Evolutionary conservation across 2,329 filamentous ascomycete species (phyloP).

Genomic region (Colletotrichum destructivum): DNA sequence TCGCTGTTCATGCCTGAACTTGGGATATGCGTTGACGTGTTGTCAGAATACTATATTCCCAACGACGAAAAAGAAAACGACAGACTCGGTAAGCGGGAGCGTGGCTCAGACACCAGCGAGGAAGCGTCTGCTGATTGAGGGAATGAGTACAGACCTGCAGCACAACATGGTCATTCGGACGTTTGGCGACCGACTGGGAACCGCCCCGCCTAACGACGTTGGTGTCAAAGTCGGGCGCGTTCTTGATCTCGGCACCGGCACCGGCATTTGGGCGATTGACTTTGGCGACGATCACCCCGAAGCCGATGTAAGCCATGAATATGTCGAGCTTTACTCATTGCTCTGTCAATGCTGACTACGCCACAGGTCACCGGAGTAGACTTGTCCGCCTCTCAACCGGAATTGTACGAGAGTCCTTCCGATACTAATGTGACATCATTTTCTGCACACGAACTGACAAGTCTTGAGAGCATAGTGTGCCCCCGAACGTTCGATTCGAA

Average conservation of each 20-base stretch:
- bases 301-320: constrained; percentile 43
- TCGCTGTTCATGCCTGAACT: background rate
- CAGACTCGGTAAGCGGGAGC: background rate
- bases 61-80: constrained; percentile 5
- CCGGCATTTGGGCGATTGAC: constrained; percentile 61
- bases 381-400: constrained; percentile 57
- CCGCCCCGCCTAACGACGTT: constrained; percentile 43
- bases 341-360: background rate
- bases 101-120: too few relatives aligned
- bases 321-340: background rate
- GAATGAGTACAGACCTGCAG: constrained; percentile 49
- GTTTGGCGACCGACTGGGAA: constrained; percentile 47
- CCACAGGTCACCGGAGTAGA: constrained; percentile 55
- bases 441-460: background rate
- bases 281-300: constrained; percentile 54
- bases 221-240: constrained; percentile 47
- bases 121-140: background rate
- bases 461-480: constrained; percentile 51
- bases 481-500: constrained; percentile 64
- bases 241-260: constrained; percentile 64
- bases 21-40: too few relatives aligned
- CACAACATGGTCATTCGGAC: constrained; percentile 53
- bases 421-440: background rate
- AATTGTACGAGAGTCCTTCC: constrained; percentile 45
- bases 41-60: background rate